Evolutionary conservation across 169 alveolate species (phyloP).

Genomic region (Plasmodium malariae): DNA sequence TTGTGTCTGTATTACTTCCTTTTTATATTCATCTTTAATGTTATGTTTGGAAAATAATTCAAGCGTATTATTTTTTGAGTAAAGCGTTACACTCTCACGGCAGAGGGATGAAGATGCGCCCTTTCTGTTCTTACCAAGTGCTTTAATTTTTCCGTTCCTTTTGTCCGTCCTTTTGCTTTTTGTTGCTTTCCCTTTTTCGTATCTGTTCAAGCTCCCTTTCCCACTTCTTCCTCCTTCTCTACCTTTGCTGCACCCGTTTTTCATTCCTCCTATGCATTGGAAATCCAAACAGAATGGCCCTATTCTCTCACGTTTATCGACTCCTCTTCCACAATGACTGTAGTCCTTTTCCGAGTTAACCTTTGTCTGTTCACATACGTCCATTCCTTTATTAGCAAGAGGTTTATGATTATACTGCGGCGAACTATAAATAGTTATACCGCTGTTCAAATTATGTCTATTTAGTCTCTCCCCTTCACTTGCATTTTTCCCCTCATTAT

Average conservation of each 20-base stretch:
- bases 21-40: constrained; percentile 11
- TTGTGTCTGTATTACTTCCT: constrained; percentile 30
- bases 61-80: constrained; percentile 10
- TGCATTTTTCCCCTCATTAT: too few species aligned
- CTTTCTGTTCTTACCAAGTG: background rate
- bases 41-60: constrained; percentile 29
- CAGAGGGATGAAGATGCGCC: background rate
- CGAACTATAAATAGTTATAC: too few species aligned
- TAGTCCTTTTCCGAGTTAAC: too few species aligned
- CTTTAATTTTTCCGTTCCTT: background rate
- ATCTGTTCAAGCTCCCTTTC: background rate
- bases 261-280: background rate
- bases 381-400: too few species aligned
- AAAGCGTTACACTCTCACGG: constrained; percentile 4
- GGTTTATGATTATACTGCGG: too few species aligned
- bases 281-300: too few species aligned
- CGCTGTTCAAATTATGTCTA: too few species aligned
- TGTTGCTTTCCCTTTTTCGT: background rate
- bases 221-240: background rate
- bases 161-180: too few species aligned
- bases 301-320: too few species aligned
- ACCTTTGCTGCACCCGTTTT: background rate
- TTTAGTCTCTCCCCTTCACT: too few species aligned
- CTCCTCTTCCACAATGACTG: too few species aligned
- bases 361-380: too few species aligned